Percentiles rank a stretch among this genome's conserved stretches.
Evolutionary conservation across 1,284 basidiomycete genomes (phyloP).

Genomic region (Tylopilus orsonianus): DNA sequence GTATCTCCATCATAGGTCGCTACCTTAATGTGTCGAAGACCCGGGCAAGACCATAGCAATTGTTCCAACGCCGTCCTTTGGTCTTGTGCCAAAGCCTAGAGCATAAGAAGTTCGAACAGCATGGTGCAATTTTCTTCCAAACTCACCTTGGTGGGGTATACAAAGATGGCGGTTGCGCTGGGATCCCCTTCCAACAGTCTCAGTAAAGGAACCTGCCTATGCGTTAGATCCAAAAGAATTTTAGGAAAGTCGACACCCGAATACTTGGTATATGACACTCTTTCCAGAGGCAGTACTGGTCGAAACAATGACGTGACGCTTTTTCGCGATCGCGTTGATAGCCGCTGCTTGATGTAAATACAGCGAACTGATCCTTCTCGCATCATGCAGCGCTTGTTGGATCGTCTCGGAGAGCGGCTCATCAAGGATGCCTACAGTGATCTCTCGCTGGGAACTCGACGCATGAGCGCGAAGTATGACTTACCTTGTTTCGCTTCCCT

Average conservation of each 20-base stretch:
- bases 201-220: slow-evolving; percentile 67
- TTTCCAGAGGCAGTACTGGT: slow-evolving; percentile 92
- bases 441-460: background rate
- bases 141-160: slow-evolving; percentile 85
- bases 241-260: background rate
- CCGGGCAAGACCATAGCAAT: slow-evolving; percentile 60
- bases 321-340: slow-evolving; percentile 63
- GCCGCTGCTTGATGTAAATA: slow-evolving; percentile 83
- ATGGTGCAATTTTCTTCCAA: background rate
- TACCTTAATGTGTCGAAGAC: slow-evolving; percentile 64
- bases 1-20: slow-evolving; percentile 92
- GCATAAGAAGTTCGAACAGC: background rate
- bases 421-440: slow-evolving; percentile 47
- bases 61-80: slow-evolving; percentile 72
- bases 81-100: slow-evolving; percentile 85
- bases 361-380: slow-evolving; percentile 65
- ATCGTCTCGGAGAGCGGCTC: slow-evolving; percentile 61
- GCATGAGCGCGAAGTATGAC: background rate
- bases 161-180: slow-evolving; percentile 73
- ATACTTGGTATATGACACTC: slow-evolving; percentile 85
- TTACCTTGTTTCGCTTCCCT: slow-evolving; percentile 54
- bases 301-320: slow-evolving; percentile 82
- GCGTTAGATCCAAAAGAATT: background rate
- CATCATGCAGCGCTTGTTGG: slow-evolving; percentile 55
- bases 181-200: slow-evolving; percentile 64